A percentile compares a stretch with the other conserved stretches of the same genome.
These are phyloP conservation scores for Phytophthora sansomeana DNA, from an alignment of 352 stramenopile genomes.

Conservation along the genomic window DNA sequence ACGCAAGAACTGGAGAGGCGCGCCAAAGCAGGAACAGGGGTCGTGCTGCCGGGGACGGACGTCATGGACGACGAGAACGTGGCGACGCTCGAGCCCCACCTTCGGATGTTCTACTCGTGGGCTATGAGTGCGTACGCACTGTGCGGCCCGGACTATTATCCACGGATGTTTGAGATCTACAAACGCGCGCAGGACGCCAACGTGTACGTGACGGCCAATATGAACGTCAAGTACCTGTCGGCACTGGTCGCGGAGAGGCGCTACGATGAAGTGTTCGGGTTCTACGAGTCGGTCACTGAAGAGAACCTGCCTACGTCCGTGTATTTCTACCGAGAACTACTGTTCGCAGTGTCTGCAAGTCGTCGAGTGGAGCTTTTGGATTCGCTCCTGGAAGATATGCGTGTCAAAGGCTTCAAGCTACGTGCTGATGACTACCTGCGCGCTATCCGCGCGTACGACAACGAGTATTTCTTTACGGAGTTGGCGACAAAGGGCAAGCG, in stretches of 20 bases:
- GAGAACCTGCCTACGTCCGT: conserved; percentile 58
- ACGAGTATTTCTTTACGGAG: conserved; percentile 49
- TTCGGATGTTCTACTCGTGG: conserved; percentile 79
- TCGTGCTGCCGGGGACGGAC: conserved; percentile 36
- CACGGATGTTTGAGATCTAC: conserved; percentile 59
- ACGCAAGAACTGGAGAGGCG: conserved; percentile 38
- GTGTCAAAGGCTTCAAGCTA: conserved; percentile 72
- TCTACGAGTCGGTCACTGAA: conserved; percentile 51
- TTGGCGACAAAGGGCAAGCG: conserved; percentile 15
- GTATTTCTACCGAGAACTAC: conserved; percentile 69
- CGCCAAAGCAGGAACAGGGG: conserved; percentile 23
- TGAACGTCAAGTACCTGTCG: conserved; percentile 66
- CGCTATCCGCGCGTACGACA: conserved; percentile 59
- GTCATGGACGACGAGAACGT: conserved; percentile 46
- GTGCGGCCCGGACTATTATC: conserved; percentile 30
- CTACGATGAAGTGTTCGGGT: conserved; percentile 52
- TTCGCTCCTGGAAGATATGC: conserved; percentile 66
- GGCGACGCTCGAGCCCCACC: conserved; percentile 49
- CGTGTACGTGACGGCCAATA: conserved; percentile 70
- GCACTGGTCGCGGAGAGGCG: conserved; percentile 48
- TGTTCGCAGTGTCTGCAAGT: conserved; percentile 49
- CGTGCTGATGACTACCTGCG: conserved; percentile 59
- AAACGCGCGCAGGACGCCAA: conserved; percentile 43
- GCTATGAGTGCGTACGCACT: conserved; percentile 54
- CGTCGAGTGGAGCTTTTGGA: conserved; percentile 42